Percentiles rank a stretch among this genome's conserved stretches.
These are phyloP conservation scores for Graphium sp. DNA, from an alignment of 2,329 filamentous ascomycete species.

Conservation along the genomic window DNA sequence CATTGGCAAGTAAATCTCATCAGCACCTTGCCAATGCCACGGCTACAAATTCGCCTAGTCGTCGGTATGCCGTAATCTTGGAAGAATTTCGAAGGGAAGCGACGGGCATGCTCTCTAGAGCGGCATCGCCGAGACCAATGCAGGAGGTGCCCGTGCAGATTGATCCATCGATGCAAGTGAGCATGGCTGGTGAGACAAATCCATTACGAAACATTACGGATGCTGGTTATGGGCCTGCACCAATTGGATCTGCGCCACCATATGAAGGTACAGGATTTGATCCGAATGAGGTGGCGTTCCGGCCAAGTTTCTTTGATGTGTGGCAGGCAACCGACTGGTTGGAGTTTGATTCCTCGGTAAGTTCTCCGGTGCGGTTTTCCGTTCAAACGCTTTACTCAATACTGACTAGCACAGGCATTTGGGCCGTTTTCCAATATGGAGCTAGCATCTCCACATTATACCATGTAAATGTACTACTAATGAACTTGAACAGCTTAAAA, in stretches of 20 bases:
- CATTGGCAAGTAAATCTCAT: conserved; percentile 27
- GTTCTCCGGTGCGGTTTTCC: background rate
- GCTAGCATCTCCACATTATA: no score
- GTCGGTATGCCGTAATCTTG: conserved; percentile 32
- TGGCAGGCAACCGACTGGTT: conserved; percentile 15
- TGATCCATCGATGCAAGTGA: no score
- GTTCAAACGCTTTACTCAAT: no score
- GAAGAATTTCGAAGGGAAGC: conserved; percentile 28
- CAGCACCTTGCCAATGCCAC: conserved; percentile 21
- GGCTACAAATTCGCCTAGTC: conserved; percentile 21
- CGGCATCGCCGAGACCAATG: background rate
- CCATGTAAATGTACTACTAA: no score
- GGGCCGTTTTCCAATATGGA: no score
- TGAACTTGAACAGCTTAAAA: no score
- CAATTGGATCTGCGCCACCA: no score
- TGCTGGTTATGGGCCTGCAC: no score
- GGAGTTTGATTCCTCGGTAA: conserved; percentile 12
- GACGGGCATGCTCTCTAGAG: conserved; percentile 1
- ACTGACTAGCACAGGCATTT: conserved; percentile 2
- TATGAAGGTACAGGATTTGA: no score
- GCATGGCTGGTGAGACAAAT: no score
- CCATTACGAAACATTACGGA: no score
- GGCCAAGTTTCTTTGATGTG: conserved; percentile 7
- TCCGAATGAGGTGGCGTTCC: no score
- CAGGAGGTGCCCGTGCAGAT: background rate